Evolutionary conservation across 1,284 basidiomycete species (phyloP), one percentile per base, ranked within the genome.

Genomic region (Exobasidium rhododendri): DNA sequence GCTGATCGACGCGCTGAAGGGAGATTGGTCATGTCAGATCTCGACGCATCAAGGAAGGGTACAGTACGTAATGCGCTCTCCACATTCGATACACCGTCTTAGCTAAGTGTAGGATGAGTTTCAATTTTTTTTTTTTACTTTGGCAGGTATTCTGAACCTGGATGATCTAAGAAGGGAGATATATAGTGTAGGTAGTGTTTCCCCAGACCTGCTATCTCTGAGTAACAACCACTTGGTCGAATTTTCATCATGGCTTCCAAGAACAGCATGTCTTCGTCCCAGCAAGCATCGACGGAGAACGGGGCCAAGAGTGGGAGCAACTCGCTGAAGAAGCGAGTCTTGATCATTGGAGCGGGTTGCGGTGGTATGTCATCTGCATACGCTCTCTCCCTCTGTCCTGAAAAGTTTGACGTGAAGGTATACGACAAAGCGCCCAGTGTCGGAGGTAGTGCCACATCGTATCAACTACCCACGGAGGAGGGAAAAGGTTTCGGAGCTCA

Each of bases 381-480:
- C 50, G 61, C 71, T 47, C 62, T 75, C 58, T 74, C 74, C 1
- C 58, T 67, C 50, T 67, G 65, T 1, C 70, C 74, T 5, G 53
- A 62, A 28, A 56, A 68, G 44, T 75, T 75, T 62, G 63, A 69
- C 29, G 72, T 73, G 4, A 70, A 64, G n/a, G 57, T 75, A 45
- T 72, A 70, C 66, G 74, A 75, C 63, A 67, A 68, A 59, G 68
- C 70, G 26, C 70, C 67, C 44, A 51, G 64, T 17, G 66, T 73
- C 14, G 74, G 74, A 28, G 74, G 74, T 44, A 73, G 70, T 17
- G 74, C 74, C 17, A 74, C 72, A 13, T 75, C 74, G 4, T 69
- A 71, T 59, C 70, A 73, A 58, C 64, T 75, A 10, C 74, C 74
- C 5, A 70, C 52, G 68, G 13, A 52, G 3, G 3, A 44, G 11